These are phyloP conservation scores for Didymosphaeria variabile DNA, from an alignment of 2,329 filamentous ascomycete genomes.

Conservation along the genomic window DNA sequence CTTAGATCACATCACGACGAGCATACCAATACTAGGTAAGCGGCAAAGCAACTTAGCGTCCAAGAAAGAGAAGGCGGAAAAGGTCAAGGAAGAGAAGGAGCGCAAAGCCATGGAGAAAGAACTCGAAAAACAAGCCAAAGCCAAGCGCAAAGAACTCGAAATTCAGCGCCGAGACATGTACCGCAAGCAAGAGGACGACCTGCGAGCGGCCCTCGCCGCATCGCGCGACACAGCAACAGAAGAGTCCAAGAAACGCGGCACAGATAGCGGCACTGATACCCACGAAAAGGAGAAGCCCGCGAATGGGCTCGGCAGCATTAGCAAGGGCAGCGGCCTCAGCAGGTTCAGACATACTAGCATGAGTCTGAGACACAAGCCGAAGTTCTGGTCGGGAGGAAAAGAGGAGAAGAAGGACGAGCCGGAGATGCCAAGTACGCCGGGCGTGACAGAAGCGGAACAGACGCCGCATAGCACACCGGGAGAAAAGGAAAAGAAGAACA, in stretches of 20 bases:
- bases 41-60: constrained; percentile 43
- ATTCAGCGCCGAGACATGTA: constrained; percentile 63
- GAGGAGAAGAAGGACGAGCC: constrained; percentile 41
- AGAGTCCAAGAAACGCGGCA: constrained; percentile 35
- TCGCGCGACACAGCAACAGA: constrained; percentile 71
- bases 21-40: constrained; percentile 45
- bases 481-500: constrained; percentile 64
- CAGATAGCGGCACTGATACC: constrained; percentile 15
- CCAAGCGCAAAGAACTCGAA: constrained; percentile 60
- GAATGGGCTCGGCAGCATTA: constrained; percentile 43
- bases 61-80: constrained; percentile 69
- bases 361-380: constrained; percentile 80
- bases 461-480: constrained; percentile 24
- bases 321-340: constrained; percentile 59
- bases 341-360: constrained; percentile 77
- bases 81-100: constrained; percentile 69
- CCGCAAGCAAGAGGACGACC: constrained; percentile 68
- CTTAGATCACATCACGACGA: constrained; percentile 45
- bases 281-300: constrained; percentile 19
- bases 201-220: constrained; percentile 70
- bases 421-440: constrained; percentile 31
- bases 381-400: constrained; percentile 68
- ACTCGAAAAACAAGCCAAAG: constrained; percentile 54
- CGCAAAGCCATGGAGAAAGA: constrained; percentile 68
- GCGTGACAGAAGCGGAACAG: constrained; percentile 25